Evolutionary conservation across 345 rosid species (phyloP).

Genomic region (Capsella bursapastoris): DNA sequence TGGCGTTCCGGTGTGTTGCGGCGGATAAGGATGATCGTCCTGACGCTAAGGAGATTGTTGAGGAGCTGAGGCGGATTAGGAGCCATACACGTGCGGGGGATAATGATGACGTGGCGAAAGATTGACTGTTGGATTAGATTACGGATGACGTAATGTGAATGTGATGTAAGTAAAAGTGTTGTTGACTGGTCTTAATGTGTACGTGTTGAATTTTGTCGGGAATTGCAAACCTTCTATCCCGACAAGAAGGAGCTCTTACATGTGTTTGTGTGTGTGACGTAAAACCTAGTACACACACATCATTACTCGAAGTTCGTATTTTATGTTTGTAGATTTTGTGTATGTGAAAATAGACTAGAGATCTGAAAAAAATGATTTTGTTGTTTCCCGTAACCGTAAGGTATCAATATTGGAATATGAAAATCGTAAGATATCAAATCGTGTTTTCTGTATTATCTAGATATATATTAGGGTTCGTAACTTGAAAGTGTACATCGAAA

Average conservation of each 20-base stretch:
- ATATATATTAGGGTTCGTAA: background rate
- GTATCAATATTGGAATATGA: conserved; percentile 29
- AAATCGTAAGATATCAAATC: background rate
- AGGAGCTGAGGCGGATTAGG: conserved; percentile 70
- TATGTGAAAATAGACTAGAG: conserved; percentile 10
- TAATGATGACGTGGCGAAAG: conserved; percentile 43
- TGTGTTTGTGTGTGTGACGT: conserved; percentile 30
- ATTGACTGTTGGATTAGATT: conserved; percentile 41
- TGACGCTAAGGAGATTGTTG: conserved; percentile 74
- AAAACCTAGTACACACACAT: conserved; percentile 21
- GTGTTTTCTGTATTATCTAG: conserved; percentile 10
- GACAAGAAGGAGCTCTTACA: conserved; percentile 20
- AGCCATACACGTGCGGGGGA: conserved; percentile 44
- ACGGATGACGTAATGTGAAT: conserved; percentile 35
- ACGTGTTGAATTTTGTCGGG: conserved; percentile 25
- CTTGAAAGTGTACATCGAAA: background rate
- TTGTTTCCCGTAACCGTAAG: conserved; percentile 32
- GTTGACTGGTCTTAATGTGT: conserved; percentile 22
- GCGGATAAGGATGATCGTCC: conserved; percentile 94
- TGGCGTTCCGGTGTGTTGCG: conserved; percentile 91
- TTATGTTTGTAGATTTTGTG: conserved; percentile 17
- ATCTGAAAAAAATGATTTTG: conserved; percentile 32
- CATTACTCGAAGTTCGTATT: conserved; percentile 31
- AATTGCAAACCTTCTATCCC: conserved; percentile 2
- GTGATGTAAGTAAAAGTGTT: conserved; percentile 3